phyloP scores from a whole-genome alignment of 495 filamentous ascomycete genomes.

The Hypoxylon trugodes region DNA sequence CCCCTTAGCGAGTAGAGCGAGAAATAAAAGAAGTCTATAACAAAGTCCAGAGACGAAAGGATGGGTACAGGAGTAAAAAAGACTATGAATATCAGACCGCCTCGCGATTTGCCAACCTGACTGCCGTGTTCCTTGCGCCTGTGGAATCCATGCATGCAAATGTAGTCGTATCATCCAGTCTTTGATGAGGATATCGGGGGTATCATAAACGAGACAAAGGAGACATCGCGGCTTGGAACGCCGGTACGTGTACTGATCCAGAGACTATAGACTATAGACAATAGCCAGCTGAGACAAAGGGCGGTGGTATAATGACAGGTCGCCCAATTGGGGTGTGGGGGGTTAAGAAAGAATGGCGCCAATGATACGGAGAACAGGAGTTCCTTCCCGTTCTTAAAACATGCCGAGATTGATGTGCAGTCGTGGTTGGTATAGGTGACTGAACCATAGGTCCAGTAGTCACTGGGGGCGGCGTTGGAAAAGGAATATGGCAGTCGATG shows the following conservation, averaged over 20 bases:
- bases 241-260: conserved; percentile 14
- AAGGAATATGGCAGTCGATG: not conserved
- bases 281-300: conserved; percentile 5
- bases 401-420: not conserved
- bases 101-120: not conserved
- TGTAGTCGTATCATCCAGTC: conserved; percentile 30
- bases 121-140: conserved; percentile 17
- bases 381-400: not conserved
- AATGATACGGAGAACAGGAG: conserved; percentile 2
- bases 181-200: conserved; percentile 35
- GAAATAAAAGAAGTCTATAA: conserved; percentile 35
- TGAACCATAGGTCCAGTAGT: not conserved
- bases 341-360: conserved; percentile 2
- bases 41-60: conserved; percentile 37
- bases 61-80: conserved; percentile 40
- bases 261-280: not conserved
- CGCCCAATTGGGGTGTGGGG: conserved; percentile 3
- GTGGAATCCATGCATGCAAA: conserved; percentile 35
- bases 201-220: conserved; percentile 36
- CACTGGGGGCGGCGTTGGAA: not conserved
- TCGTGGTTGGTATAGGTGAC: not conserved
- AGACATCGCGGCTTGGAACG: conserved; percentile 21
- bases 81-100: conserved; percentile 25
- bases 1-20: conserved; percentile 6
- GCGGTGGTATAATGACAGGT: conserved; percentile 7